Evolutionary conservation across 345 rosid species (phyloP).

Genomic region (Eutrema japonicum): DNA sequence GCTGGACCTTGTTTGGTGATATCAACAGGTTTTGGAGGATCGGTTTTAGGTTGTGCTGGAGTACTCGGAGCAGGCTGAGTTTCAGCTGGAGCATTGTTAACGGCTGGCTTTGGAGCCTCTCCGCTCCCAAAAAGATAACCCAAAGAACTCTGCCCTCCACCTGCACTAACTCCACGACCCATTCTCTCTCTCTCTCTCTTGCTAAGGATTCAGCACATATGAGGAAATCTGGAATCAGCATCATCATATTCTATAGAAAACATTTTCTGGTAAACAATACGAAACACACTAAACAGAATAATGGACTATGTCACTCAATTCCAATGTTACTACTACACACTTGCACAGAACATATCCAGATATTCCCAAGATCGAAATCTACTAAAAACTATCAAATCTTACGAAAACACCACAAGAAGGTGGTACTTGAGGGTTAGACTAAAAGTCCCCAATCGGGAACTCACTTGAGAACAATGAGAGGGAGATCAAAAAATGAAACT

Average conservation of each 20-base stretch:
- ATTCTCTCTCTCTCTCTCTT: constrained; percentile 41
- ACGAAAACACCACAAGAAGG: background rate
- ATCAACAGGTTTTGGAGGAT: constrained; percentile 46
- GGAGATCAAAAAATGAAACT: too few species aligned
- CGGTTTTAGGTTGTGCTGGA: constrained; percentile 39
- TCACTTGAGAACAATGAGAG: too few species aligned
- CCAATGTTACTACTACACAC: background rate
- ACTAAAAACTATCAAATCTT: background rate
- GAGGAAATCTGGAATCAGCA: constrained; percentile 2
- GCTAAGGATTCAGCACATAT: background rate
- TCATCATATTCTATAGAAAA: constrained; percentile 1
- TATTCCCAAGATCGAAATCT: background rate
- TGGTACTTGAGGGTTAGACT: too few species aligned
- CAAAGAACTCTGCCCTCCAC: constrained; percentile 91
- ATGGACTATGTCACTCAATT: background rate
- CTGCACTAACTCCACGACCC: constrained; percentile 88
- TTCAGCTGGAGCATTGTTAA: constrained; percentile 42
- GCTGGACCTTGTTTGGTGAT: constrained; percentile 62
- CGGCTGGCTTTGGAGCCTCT: constrained; percentile 59
- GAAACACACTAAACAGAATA: constrained; percentile 4
- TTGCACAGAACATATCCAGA: background rate
- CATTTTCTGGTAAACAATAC: background rate
- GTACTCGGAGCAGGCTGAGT: constrained; percentile 45
- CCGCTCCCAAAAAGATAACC: constrained; percentile 80
- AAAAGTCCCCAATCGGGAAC: too few species aligned